Evolutionary conservation across 23 red algal species (phyloP).

Genomic region (Gracilariopsis chorda): DNA sequence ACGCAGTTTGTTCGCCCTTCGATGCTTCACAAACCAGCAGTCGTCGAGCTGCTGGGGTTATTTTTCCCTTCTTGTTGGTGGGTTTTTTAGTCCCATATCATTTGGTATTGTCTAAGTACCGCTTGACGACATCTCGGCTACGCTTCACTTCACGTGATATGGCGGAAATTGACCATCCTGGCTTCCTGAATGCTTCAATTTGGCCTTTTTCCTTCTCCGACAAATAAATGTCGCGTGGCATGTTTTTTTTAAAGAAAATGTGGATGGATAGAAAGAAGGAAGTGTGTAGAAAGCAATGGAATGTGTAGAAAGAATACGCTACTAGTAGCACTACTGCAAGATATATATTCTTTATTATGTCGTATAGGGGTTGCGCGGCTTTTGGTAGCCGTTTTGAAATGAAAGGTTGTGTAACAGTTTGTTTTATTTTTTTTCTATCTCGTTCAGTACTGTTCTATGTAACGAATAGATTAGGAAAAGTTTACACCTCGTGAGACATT

Average conservation of each 20-base stretch:
- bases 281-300: not conserved
- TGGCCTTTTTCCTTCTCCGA: not conserved
- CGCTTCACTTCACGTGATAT: not conserved
- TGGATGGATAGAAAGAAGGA: not conserved
- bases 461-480: too few relatives aligned
- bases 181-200: not conserved
- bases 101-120: not conserved
- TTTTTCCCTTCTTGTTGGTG: not conserved
- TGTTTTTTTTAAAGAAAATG: not conserved
- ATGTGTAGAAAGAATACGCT: not conserved
- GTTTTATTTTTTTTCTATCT: not conserved
- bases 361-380: not conserved
- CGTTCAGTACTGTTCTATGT: too few relatives aligned
- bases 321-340: not conserved
- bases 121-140: not conserved
- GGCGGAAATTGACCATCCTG: not conserved
- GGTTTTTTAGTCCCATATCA: not conserved
- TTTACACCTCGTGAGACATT: too few relatives aligned
- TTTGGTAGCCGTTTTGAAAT: not conserved
- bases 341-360: not conserved
- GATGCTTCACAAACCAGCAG: not conserved
- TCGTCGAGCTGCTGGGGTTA: not conserved
- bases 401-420: not conserved
- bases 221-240: not conserved
- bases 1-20: not conserved